Evolutionary conservation across 2,329 filamentous ascomycete genomes (phyloP), one percentile per base, ranked within the genome.

Genomic region (Ophiostoma novo-ulmi): DNA sequence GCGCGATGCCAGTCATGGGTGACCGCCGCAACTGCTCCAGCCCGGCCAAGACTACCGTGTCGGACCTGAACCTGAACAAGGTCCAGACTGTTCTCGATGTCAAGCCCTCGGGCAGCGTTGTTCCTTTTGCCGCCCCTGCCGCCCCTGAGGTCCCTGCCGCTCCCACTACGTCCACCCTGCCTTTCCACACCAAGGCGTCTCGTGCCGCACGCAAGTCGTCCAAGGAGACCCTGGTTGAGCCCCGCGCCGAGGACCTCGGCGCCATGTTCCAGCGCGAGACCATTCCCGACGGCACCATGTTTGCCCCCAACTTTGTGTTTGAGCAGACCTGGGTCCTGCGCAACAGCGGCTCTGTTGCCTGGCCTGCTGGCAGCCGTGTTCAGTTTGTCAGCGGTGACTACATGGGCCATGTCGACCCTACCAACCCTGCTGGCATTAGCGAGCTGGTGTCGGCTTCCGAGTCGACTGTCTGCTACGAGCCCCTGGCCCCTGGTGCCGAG

Each of bases 381-480:
- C 92, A 91, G 80, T 97, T 93, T 77, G 91, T 96, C 72, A 93
- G 94, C 71, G 95, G 95, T 68, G 94, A 98, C 79, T 93, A 94
- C 81, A 98, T 99, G 95, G 92, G 96, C 76, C 91, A 94, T 75
- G 86, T 97, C 70, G 92, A 97, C 79, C 88, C 91, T 69, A 86
- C 85, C 73, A 91, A 91, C 76, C 91, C 93, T 35, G 89, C 91
- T n/a, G 91, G 90, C 75, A 88, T 93, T 71, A 85, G 86, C 55
- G 89, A 94, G 75, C 88, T 97, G 71, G 86, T 89, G 52, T 88
- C 88, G 44, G 93, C 94, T 69, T 92, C 89, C 70, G 91, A 95
- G 82, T 97, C 92, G 78, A 95, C 93, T 69, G 85, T 91, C 70
- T 88, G 92, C 78, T 86, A 88, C 73, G 83, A 85, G 36, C 81